A percentile compares a stretch with the other conserved stretches of the same genome.
phyloP scores from a whole-genome alignment of 2,329 filamentous ascomycete species.

The Gyromitra esculenta region DNA sequence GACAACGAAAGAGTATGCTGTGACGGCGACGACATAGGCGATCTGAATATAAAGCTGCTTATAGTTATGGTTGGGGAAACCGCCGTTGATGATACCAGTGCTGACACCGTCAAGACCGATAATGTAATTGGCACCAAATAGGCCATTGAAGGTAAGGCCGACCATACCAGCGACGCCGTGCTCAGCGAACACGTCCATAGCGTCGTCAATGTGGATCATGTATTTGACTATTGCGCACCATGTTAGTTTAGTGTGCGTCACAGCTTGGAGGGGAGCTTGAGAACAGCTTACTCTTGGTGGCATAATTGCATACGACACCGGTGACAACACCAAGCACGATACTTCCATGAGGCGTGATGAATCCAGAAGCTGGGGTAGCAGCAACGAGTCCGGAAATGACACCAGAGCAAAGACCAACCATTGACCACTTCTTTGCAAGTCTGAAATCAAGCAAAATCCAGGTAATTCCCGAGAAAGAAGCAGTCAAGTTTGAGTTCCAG shows the following conservation, averaged over 20 bases:
- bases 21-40: conserved; percentile 75
- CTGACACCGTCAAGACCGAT: conserved; percentile 82
- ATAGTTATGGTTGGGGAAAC: conserved; percentile 80
- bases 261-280: neutral
- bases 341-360: conserved; percentile 74
- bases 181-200: conserved; percentile 77
- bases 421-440: conserved; percentile 90
- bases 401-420: conserved; percentile 78
- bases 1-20: conserved; percentile 76
- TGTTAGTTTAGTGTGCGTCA: conserved; percentile 37
- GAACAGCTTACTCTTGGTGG: conserved; percentile 66
- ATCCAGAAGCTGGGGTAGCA: conserved; percentile 75
- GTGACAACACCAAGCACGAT: conserved; percentile 73
- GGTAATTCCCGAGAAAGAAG: conserved; percentile 88
- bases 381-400: conserved; percentile 76
- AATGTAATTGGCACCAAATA: conserved; percentile 75
- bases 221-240: conserved; percentile 58
- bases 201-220: conserved; percentile 73
- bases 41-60: conserved; percentile 81
- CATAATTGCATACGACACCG: conserved; percentile 74
- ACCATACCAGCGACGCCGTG: conserved; percentile 76
- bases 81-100: conserved; percentile 70
- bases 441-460: conserved; percentile 98
- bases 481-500: conserved; percentile 96
- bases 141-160: conserved; percentile 76